A percentile compares a stretch with the other conserved stretches of the same genome.
Conservation (phyloP, 371 early-diverging fungal species). For the Blakeslea trispora region DNA sequence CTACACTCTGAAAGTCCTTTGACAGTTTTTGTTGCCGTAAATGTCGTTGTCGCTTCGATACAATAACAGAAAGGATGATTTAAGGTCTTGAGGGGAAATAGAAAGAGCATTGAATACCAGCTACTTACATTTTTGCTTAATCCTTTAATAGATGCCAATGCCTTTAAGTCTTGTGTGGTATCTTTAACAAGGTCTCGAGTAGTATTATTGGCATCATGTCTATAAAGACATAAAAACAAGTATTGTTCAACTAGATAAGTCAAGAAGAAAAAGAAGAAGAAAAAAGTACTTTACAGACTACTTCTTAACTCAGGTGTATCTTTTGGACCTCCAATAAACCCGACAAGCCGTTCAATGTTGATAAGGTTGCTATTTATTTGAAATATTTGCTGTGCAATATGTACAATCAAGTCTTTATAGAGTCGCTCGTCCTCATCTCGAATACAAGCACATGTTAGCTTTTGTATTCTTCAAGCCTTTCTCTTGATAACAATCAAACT, state of each 20-base stretch:
- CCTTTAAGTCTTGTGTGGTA: conserved; percentile 77
- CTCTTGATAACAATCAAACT: conserved; percentile 20
- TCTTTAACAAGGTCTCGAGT: conserved; percentile 83
- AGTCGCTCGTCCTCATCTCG: conserved; percentile 53
- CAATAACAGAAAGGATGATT: too few relatives aligned
- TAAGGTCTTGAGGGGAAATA: too few relatives aligned
- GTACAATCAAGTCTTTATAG: conserved; percentile 56
- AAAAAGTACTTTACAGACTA: conserved; percentile 61
- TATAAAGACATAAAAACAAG: conserved; percentile 19
- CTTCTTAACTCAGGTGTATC: conserved; percentile 79
- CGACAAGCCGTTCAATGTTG: conserved; percentile 77
- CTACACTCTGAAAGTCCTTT: conserved; percentile 90
- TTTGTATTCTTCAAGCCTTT: conserved; percentile 13
- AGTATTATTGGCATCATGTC: conserved; percentile 79
- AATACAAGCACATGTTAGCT: not conserved
- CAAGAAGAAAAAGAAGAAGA: conserved; percentile 2
- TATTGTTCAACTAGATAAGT: not conserved
- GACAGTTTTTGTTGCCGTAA: conserved; percentile 82
- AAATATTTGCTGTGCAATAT: conserved; percentile 75
- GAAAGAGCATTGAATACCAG: too few relatives aligned
- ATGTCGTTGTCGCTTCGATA: conserved; percentile 76
- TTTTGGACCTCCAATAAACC: conserved; percentile 73
- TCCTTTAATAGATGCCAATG: conserved; percentile 40
- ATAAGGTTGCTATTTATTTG: conserved; percentile 79
- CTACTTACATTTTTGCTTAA: not conserved